Evolutionary conservation across 108 stramenopile species (phyloP).

Genomic region (Nannochloropsis salina): DNA sequence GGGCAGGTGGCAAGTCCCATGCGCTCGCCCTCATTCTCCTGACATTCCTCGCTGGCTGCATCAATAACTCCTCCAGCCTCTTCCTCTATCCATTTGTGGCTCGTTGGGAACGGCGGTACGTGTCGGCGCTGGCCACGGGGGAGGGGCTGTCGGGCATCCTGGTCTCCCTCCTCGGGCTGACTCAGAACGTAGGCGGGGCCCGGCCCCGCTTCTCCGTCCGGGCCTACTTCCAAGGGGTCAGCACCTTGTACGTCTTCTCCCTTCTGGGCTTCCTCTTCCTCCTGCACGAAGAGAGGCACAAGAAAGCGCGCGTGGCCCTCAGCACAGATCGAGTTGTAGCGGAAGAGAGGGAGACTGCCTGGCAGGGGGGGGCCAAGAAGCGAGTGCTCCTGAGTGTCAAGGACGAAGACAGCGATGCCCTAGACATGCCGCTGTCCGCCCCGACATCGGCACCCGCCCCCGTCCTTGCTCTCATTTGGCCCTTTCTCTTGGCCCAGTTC

Average conservation of each 20-base stretch:
- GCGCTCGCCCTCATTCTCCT: neutral
- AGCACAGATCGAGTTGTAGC: neutral
- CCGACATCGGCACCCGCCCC: neutral
- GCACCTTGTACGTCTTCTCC: neutral
- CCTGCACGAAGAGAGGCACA: neutral
- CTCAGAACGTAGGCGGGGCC: neutral
- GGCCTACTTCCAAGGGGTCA: neutral
- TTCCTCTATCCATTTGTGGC: neutral
- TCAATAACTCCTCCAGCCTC: slow-evolving; percentile 1
- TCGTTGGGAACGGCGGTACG: neutral
- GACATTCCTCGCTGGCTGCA: neutral
- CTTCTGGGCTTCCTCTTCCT: neutral
- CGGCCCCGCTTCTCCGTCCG: neutral
- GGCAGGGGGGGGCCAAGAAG: neutral
- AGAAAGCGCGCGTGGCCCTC: neutral
- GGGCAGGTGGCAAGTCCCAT: neutral
- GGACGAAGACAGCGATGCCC: neutral
- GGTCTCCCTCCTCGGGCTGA: neutral
- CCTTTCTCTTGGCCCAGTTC: neutral
- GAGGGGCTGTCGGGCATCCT: neutral
- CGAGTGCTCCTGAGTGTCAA: neutral
- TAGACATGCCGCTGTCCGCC: neutral
- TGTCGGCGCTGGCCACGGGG: neutral
- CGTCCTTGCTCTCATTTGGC: neutral
- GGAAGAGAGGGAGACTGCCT: neutral